A percentile compares a stretch with the other conserved stretches of the same genome.
Conservation (phyloP, 805 yeast genomes). For the Hagleromyces aurorensis region DNA sequence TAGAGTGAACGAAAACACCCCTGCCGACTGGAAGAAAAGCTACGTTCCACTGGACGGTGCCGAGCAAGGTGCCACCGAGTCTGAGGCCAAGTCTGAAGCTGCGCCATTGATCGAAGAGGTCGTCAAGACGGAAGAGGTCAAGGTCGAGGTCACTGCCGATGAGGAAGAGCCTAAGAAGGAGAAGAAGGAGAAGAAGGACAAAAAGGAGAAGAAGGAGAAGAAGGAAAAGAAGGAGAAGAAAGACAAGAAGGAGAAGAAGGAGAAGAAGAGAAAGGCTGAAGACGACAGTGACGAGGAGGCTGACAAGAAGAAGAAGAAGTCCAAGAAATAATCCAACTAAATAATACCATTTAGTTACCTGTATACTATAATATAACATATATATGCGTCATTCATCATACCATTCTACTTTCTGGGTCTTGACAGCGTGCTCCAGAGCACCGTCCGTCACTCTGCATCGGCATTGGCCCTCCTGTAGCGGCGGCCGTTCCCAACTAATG, state of each 20-base stretch:
- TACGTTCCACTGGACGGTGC: slow-evolving; percentile 66
- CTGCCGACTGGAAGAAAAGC: slow-evolving; percentile 80
- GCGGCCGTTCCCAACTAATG: no score
- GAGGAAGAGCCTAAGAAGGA: slow-evolving; percentile 46
- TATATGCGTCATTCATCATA: no score
- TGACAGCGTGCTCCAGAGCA: no score
- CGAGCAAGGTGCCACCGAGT: slow-evolving; percentile 34
- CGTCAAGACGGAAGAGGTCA: slow-evolving; percentile 30
- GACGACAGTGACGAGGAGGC: slow-evolving; percentile 28
- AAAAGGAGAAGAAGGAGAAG: slow-evolving; percentile 56
- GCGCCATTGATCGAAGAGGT: slow-evolving; percentile 43
- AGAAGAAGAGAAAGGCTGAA: slow-evolving; percentile 38
- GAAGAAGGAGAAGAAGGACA: slow-evolving; percentile 47
- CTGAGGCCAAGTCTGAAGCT: slow-evolving; percentile 34
- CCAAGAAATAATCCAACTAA: slow-evolving; percentile 36
- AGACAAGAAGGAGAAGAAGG: slow-evolving; percentile 48
- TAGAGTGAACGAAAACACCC: slow-evolving; percentile 87
- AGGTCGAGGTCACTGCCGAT: slow-evolving; percentile 45
- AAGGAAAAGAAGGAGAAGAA: slow-evolving; percentile 47
- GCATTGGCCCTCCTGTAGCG: no score
- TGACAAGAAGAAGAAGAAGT: slow-evolving; percentile 35
- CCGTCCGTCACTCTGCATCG: no score
- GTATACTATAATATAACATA: no score
- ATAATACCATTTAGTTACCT: no score
- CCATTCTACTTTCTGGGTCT: no score